phyloP scores from a whole-genome alignment of 2,329 filamentous ascomycete species.

The Aspergillus novofumigatus region DNA sequence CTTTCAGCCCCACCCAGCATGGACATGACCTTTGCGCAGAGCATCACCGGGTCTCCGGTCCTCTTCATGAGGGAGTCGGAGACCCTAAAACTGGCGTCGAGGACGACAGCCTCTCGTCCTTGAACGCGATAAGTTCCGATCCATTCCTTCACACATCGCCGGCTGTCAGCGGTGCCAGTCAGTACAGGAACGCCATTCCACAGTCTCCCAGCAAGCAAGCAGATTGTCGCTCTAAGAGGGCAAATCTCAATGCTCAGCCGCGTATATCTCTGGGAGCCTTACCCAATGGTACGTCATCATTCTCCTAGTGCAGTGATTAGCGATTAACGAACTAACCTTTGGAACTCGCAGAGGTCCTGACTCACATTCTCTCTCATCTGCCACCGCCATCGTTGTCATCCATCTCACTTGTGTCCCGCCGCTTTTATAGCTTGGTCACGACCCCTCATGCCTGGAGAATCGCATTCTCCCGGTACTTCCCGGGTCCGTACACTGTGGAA shows the following conservation, averaged over 20 bases:
- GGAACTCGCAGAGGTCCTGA: slow-evolving; percentile 70
- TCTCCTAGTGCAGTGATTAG: not conserved
- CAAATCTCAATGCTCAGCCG: slow-evolving; percentile 42
- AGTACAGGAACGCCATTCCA: slow-evolving; percentile 51
- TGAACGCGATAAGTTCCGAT: slow-evolving; percentile 28
- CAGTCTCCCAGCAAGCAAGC: slow-evolving; percentile 36
- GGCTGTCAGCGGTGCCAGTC: slow-evolving; percentile 49
- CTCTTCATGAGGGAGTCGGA: slow-evolving; percentile 38
- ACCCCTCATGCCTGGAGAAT: slow-evolving; percentile 91
- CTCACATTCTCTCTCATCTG: slow-evolving; percentile 84
- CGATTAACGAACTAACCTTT: slow-evolving; percentile 8
- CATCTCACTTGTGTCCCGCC: slow-evolving; percentile 79
- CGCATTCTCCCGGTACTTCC: slow-evolving; percentile 87
- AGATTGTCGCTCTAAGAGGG: slow-evolving; percentile 50
- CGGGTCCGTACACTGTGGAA: slow-evolving; percentile 61
- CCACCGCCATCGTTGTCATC: slow-evolving; percentile 77
- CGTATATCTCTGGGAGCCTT: slow-evolving; percentile 55
- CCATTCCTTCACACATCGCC: slow-evolving; percentile 33
- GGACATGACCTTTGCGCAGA: slow-evolving; percentile 49
- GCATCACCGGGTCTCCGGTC: slow-evolving; percentile 38
- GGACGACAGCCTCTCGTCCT: slow-evolving; percentile 17
- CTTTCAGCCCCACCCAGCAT: slow-evolving; percentile 51
- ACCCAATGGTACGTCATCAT: slow-evolving; percentile 67
- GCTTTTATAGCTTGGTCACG: slow-evolving; percentile 81
- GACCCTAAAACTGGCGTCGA: slow-evolving; percentile 24